phyloP scores from a whole-genome alignment of 164 flowering plant species.

The Vitis amurensis region DNA sequence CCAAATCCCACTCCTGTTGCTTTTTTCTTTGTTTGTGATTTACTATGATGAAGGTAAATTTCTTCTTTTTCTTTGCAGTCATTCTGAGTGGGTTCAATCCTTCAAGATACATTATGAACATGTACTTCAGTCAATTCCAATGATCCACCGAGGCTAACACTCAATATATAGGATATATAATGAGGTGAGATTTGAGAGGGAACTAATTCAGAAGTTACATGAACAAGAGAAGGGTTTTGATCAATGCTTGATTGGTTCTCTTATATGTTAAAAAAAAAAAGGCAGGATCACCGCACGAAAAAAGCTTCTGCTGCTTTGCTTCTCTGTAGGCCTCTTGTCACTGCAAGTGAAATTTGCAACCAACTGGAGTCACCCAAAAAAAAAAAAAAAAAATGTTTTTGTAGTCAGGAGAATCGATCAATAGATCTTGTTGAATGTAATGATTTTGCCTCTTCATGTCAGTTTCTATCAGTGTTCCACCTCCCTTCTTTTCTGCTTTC shows the following conservation, averaged over 20 bases:
- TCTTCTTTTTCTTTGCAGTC: slow-evolving; percentile 49
- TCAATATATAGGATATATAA: slow-evolving; percentile 1
- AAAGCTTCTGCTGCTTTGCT: background rate
- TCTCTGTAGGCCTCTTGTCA: background rate
- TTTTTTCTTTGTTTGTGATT: background rate
- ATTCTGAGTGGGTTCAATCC: slow-evolving; percentile 92
- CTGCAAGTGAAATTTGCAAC: background rate
- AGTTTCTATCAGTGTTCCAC: background rate
- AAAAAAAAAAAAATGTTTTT: background rate
- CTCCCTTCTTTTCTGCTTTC: background rate
- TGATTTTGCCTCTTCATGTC: slow-evolving; percentile 8
- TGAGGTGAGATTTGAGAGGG: background rate
- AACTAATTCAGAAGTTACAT: background rate
- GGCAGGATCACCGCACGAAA: background rate
- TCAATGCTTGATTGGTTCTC: slow-evolving; percentile 1
- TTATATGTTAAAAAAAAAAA: background rate
- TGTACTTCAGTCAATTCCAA: slow-evolving; percentile 65
- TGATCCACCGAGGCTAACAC: slow-evolving; percentile 9
- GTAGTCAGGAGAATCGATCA: background rate
- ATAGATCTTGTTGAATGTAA: slow-evolving; percentile 4
- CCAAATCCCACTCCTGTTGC: background rate
- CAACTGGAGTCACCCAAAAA: background rate
- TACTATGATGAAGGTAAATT: background rate
- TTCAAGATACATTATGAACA: slow-evolving; percentile 86
- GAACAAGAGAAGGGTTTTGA: background rate